Percentiles rank a stretch among this genome's conserved stretches.
These are phyloP conservation scores for Debaryomyces singareniensis DNA, from an alignment of 1,139 yeast species.

Conservation along the genomic window DNA sequence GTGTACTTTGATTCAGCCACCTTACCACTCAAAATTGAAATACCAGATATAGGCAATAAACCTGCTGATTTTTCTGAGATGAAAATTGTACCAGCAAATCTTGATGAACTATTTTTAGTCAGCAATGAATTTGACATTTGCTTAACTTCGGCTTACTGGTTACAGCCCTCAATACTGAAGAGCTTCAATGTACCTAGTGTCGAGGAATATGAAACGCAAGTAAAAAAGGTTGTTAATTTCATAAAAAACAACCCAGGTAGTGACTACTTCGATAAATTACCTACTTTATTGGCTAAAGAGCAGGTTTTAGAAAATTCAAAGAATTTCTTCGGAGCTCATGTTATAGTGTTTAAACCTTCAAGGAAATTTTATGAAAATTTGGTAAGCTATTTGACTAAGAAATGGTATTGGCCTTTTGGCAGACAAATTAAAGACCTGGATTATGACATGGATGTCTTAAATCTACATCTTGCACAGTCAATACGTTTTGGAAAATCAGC, in stretches of 20 bases:
- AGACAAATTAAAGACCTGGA: constrained; percentile 21
- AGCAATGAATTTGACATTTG: constrained; percentile 23
- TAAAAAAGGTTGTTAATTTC: background rate
- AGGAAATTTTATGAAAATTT: constrained; percentile 19
- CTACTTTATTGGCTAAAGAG: background rate
- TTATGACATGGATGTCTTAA: constrained; percentile 48
- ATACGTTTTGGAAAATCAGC: constrained; percentile 11
- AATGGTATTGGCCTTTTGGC: constrained; percentile 18
- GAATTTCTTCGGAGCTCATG: constrained; percentile 34
- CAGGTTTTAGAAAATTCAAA: constrained; percentile 22
- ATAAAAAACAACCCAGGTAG: background rate
- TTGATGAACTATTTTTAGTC: constrained; percentile 27
- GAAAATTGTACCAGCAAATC: constrained; percentile 10
- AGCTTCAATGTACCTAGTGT: background rate
- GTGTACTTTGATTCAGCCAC: constrained; percentile 42
- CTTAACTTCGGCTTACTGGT: constrained; percentile 37
- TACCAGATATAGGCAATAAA: constrained; percentile 2
- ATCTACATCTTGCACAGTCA: constrained; percentile 24
- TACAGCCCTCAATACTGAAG: constrained; percentile 8
- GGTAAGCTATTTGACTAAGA: constrained; percentile 14
- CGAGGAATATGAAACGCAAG: background rate
- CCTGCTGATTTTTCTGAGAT: constrained; percentile 6
- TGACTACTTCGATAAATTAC: background rate
- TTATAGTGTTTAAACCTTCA: constrained; percentile 43
- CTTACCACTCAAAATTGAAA: constrained; percentile 16